Base-by-base conservation (phyloP, 352 stramenopile species). In the Globisporangium yorkense region DNA sequence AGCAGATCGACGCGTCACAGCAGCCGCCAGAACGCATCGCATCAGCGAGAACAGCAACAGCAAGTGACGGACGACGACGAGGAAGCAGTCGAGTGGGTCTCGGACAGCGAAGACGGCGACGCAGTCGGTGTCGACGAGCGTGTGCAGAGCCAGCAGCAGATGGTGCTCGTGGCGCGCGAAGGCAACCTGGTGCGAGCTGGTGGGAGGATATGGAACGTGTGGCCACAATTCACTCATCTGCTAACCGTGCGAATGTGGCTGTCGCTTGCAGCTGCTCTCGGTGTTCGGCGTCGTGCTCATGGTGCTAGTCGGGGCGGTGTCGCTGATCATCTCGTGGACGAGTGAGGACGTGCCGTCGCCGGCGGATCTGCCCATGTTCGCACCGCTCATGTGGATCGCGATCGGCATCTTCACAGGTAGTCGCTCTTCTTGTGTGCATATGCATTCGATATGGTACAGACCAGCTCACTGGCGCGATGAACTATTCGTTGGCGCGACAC, bases 341-440 rank as follows among this genome's bases (percentile, higher is more conserved):
- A 86, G 62, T 44, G 76, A 87, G 12, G 59, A 80, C n/a, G 54
- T 65, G 9, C 20, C 51, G 49, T 77, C 71, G 31, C 65, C 79
- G 0, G 39, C 72, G 24, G 72, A 90, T 29, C 59, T 90, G 47
- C 79, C 80, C 15, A 87, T 93, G 77, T 93, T 90, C 55, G 68
- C 80, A 51, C 84, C 84, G 20, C 70, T 93, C 13, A 79, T 92
- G 71, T 91, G 83, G 81, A 75, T 93, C 56, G 79, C 81, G 7
- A 63, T 92, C 18, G 84, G 84, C 39, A 84, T 93, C 59, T 83
- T 93, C 53, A 84, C 79, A 48, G 80, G 80, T 89, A 46, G 29
- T 40, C 3, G 5, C 16, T 5, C 20, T 18, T 20, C 15, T 2
- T 31, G 15, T 51, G 0, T 47, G n/a, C 7, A 46, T 20, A 27